Evolutionary conservation across 352 stramenopile species (phyloP).

Genomic region (Pythium folliculosum): DNA sequence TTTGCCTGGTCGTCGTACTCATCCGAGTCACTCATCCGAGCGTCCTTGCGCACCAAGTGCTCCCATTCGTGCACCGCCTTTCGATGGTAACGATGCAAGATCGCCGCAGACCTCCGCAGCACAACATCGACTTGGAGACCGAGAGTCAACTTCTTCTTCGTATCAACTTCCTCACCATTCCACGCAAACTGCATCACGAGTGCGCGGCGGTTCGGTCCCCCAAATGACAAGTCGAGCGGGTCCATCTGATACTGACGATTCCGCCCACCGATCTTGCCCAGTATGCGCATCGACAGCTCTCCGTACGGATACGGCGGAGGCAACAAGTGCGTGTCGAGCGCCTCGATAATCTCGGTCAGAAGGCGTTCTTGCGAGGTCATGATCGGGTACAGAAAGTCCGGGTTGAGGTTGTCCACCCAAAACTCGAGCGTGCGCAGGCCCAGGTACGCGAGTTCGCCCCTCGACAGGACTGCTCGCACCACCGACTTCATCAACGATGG

Average conservation of each 20-base stretch:
- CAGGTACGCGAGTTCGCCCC: conserved; percentile 95
- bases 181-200: conserved; percentile 58
- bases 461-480: conserved; percentile 92
- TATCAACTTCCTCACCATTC: conserved; percentile 15
- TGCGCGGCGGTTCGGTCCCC: conserved; percentile 44
- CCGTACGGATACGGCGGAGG: conserved; percentile 98
- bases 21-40: conserved; percentile 57
- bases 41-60: conserved; percentile 58
- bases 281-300: conserved; percentile 93
- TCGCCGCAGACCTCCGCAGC: conserved; percentile 41
- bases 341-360: conserved; percentile 94
- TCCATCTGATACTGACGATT: conserved; percentile 91
- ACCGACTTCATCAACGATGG: conserved; percentile 96
- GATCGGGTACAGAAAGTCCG: conserved; percentile 95
- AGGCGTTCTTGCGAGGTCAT: conserved; percentile 89
- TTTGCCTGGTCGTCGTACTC: conserved; percentile 59
- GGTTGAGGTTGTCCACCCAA: conserved; percentile 99
- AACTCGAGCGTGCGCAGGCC: conserved; percentile 97
- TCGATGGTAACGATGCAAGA: conserved; percentile 65
- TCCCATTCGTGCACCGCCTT: conserved; percentile 55
- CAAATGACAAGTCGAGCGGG: conserved; percentile 63
- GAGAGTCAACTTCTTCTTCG: not conserved
- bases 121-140: conserved; percentile 63
- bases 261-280: conserved; percentile 97
- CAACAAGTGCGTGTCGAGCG: conserved; percentile 94